Base-by-base conservation (phyloP, 2,329 filamentous ascomycete genomes). In the Epichloe typhina region DNA sequence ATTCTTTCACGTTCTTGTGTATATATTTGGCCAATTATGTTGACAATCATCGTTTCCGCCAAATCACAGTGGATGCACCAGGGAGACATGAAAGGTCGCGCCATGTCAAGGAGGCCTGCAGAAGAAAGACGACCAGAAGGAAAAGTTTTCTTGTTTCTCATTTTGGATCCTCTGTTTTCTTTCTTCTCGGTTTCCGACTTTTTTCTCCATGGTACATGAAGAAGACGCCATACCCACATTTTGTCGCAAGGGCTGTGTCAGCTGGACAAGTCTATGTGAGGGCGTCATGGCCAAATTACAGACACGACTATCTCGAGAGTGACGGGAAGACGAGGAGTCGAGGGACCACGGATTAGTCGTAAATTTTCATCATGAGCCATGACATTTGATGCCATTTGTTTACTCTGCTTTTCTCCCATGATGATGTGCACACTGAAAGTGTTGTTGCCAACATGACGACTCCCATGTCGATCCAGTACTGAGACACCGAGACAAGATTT, bases 21-120 rank as follows among this genome's bases (percentile, higher is more conserved):
- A 65, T 56, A 64, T 64, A 64, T 61, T 58, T 53, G 52, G 36
- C 54, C 41, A 50, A 57, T 57, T 56, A 17, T 13, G 17, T 36
- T n/a, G 26, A 21, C n/a, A n/a, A 31, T 7, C 2, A 23, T 33
- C 3, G 19, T 7, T 21, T 35, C 23, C 19, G 1, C 37, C 6
- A 38, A 38, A 19, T 3, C 42, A 33, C 5, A 1, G 21, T 33
- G 15, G 4, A 33, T 15, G 23, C 42, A 33, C 12, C 13, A 21
- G 11, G 23, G 26, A 33, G 9, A 35, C 23, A 15, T 45, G 42
- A 33, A n/a, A 21, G 42, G 42, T 45, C 23, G 13, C 8, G 19
- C 23, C 1, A 45, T n/a, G 5, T 6, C 15, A 33, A 33, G 42
- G 13, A 15, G 6, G 23, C 42, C 39, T 6, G 3, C 9, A 23